phyloP scores from a whole-genome alignment of 176 grass and related monocot species.

The Echinochloa phyllopogon region DNA sequence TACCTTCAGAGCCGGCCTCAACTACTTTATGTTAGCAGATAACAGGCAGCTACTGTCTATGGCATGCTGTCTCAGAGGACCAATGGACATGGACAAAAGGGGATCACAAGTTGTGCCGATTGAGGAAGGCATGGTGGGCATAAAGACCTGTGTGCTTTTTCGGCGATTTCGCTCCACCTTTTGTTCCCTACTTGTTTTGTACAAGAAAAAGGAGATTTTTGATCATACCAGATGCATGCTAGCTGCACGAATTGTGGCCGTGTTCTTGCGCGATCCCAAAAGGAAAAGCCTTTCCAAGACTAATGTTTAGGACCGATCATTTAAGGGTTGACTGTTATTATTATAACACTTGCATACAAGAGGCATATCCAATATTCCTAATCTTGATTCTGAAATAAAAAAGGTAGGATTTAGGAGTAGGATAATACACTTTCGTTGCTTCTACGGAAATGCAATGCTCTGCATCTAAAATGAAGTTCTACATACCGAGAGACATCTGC shows the following conservation, averaged over 20 bases:
- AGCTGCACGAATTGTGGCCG: not conserved
- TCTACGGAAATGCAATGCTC: too few species aligned
- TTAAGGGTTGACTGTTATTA: not conserved
- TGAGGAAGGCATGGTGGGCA: not conserved
- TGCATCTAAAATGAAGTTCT: too few species aligned
- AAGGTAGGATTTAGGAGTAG: too few species aligned
- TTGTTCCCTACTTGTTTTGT: too few species aligned
- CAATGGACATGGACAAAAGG: constrained; percentile 18
- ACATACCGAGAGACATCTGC: too few species aligned
- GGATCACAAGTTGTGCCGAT: not conserved
- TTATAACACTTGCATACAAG: too few species aligned
- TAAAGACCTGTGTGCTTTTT: not conserved
- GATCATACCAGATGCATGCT: not conserved
- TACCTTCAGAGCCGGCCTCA: too few species aligned
- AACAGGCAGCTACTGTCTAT: not conserved
- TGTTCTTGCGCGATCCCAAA: not conserved
- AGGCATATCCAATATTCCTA: not conserved
- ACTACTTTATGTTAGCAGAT: too few species aligned
- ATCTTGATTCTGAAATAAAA: too few species aligned
- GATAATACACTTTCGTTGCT: too few species aligned
- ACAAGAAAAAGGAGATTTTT: not conserved
- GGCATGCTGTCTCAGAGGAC: not conserved
- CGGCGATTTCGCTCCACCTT: too few species aligned
- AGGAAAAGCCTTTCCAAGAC: not conserved
- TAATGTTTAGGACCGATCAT: not conserved